These are phyloP conservation scores for Nakazawaea sp. DNA, from an alignment of 805 yeast genomes.

Conservation along the genomic window DNA sequence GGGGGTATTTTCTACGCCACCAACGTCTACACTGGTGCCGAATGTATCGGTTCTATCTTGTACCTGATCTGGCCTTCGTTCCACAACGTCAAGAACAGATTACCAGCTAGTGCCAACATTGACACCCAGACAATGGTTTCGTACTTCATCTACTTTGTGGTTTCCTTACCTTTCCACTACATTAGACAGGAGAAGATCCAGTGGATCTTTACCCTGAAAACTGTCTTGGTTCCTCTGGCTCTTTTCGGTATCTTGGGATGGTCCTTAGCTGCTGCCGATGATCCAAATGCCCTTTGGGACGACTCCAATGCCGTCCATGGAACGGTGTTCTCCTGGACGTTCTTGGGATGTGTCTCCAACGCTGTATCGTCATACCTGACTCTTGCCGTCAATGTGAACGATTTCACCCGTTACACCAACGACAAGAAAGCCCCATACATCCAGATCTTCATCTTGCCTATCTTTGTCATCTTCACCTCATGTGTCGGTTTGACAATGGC, in stretches of 20 bases:
- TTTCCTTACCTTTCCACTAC: conserved; percentile 26
- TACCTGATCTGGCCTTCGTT: conserved; percentile 23
- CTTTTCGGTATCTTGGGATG: conserved; percentile 26
- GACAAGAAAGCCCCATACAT: conserved; percentile 25
- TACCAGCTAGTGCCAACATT: conserved; percentile 21
- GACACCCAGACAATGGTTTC: conserved; percentile 23
- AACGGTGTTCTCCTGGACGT: conserved; percentile 20
- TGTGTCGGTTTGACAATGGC: conserved; percentile 13
- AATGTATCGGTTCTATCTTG: conserved; percentile 21
- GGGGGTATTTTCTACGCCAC: conserved; percentile 22
- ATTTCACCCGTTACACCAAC: conserved; percentile 30
- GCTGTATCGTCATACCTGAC: conserved; percentile 30
- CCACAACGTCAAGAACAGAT: conserved; percentile 16
- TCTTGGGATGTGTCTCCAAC: conserved; percentile 20
- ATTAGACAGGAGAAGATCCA: conserved; percentile 27
- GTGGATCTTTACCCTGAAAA: conserved; percentile 26
- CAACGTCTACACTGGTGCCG: conserved; percentile 21
- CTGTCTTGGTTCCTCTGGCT: conserved; percentile 22
- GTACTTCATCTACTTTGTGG: conserved; percentile 24
- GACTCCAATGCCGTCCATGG: conserved; percentile 17
- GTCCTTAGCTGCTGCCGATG: conserved; percentile 21
- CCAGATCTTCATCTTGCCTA: conserved; percentile 18
- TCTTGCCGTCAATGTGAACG: conserved; percentile 29
- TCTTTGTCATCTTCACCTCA: conserved; percentile 11
- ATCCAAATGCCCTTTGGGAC: conserved; percentile 14